A percentile compares a stretch with the other conserved stretches of the same genome.
phyloP scores from a whole-genome alignment of 2,329 filamentous ascomycete genomes.

The Talaromyces sp. region DNA sequence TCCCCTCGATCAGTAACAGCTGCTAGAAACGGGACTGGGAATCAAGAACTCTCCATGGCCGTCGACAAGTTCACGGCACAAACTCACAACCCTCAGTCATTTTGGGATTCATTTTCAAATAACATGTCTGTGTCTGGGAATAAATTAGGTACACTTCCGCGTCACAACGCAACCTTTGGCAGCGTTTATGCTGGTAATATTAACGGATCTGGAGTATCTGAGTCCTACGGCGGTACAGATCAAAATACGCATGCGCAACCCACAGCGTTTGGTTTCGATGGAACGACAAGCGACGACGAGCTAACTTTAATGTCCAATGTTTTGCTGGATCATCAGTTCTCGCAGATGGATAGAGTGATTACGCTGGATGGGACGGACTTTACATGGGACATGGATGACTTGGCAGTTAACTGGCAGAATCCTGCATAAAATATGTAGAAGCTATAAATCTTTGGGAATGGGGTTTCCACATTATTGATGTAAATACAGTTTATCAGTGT shows the following conservation, averaged over 20 bases:
- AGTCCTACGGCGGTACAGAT: neutral
- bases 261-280: neutral
- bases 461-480: too few species aligned
- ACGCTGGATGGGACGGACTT: constrained; percentile 17
- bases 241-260: neutral
- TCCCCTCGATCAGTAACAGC: neutral
- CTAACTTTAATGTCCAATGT: constrained; percentile 18
- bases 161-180: neutral
- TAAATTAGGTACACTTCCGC: neutral
- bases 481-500: too few species aligned
- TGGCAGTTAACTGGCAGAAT: too few species aligned
- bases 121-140: neutral
- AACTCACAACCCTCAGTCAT: neutral
- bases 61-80: neutral
- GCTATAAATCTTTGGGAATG: too few species aligned
- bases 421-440: too few species aligned
- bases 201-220: too few species aligned
- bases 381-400: constrained; percentile 2
- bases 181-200: neutral
- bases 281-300: constrained; percentile 15
- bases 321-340: constrained; percentile 21
- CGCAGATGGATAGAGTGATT: constrained; percentile 24
- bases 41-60: neutral
- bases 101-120: neutral
- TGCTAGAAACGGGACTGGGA: neutral